phyloP scores from a whole-genome alignment of 345 rosid genomes.

The Mangifera indica region DNA sequence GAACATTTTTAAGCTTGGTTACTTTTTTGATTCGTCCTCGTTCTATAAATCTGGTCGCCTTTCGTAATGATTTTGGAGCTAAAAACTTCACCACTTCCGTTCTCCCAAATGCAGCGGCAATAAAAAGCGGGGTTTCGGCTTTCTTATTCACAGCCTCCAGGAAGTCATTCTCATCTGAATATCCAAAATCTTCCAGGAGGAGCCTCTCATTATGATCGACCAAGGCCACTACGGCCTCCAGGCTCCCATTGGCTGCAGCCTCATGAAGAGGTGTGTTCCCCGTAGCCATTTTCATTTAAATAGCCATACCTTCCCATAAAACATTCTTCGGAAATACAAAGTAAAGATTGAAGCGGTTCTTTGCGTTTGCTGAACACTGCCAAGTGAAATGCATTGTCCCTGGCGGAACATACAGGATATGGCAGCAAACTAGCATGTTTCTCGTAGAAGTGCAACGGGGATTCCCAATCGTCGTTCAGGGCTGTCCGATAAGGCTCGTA shows the following conservation, averaged over 20 bases:
- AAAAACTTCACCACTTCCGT: neutral
- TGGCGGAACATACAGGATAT: neutral
- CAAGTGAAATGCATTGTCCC: neutral
- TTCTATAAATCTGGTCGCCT: no score
- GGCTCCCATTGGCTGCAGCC: no score
- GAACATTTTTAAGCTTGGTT: neutral
- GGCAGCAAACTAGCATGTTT: no score
- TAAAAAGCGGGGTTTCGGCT: neutral
- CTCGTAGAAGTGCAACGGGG: no score
- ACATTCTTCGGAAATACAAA: neutral
- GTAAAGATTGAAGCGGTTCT: neutral
- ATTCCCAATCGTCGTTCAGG: no score
- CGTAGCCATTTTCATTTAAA: no score
- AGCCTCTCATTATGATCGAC: no score
- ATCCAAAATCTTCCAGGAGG: neutral
- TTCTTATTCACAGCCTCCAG: conserved; percentile 1
- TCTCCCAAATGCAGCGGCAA: neutral
- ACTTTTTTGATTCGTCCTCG: no score
- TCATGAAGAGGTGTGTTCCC: no score
- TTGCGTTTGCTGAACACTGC: neutral
- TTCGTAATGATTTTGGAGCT: neutral
- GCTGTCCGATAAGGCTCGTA: no score
- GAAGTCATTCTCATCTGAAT: conserved; percentile 18
- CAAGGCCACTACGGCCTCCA: no score
- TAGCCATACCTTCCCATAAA: no score